Evolutionary conservation across 805 yeast genomes (phyloP), one percentile per base, ranked within the genome.

Genomic region (Saturnispora saitoi): DNA sequence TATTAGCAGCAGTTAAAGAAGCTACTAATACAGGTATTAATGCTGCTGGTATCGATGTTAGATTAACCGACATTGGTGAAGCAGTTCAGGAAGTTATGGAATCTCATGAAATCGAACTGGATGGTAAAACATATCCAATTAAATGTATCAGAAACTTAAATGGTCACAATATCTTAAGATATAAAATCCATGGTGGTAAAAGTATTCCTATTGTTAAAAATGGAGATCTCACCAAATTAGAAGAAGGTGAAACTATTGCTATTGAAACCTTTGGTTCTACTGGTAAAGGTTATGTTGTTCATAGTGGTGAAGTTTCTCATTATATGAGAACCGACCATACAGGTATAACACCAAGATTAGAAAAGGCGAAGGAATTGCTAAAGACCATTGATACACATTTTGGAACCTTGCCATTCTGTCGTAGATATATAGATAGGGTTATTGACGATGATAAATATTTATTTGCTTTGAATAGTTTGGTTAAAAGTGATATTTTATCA

Each of bases 191-290:
- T 66, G 93, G 90, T 38, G 97, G 96, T 54, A 93, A 93, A 66
- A 81, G 95, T 24, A 98, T 93, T 42, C 99, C 99, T 15, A 93
- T 93, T 59, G 95, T 93, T 32, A 84, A 90, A 59, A 86, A 86
- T 59, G 91, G 89, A 7, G 99, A 93, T 64, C 77, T 77, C 66
- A 93, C 98, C 10, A 91, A 91, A 75, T 91, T 93, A 96, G 99
- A 93, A 66, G 99, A 93, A 71, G 96, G 96, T 54, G 99, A 93
- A 67, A 83, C 88, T 2, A 91, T 87, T 72, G 99, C 99, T 52
- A 91, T 93, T 61, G 99, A 93, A 70, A 93, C 99, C 3, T 93
- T 93, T 62, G 99, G 99, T 11, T 78, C 96, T 40, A 93, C 99
- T 1, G 99, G 99, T 53, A 78, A 84, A 51, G 99, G 98, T 32